Evolutionary conservation across 192 early-diverging fungal species (phyloP), one percentile per base, ranked within the genome.

Genomic region (Gamsiella multidivaricata): DNA sequence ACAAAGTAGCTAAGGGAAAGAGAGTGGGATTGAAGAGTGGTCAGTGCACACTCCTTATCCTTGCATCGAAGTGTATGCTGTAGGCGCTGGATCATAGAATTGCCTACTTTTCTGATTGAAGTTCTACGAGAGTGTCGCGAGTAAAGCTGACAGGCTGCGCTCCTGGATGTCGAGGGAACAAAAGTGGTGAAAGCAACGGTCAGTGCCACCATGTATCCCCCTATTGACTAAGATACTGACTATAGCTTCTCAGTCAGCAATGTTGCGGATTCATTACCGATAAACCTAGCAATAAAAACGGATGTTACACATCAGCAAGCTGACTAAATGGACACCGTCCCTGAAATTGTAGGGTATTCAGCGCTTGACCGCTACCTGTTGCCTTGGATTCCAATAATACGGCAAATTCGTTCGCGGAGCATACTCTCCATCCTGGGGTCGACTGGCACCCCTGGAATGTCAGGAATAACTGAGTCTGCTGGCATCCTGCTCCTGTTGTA

Each of bases 81-180:
- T n/a, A n/a, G n/a, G n/a, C n/a, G n/a, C n/a, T n/a, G n/a, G n/a
- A n/a, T n/a, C n/a, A 39, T 6, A 18, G 36, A 52, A 25, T 32
- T 3, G 41, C 82, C 65, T 86, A 90, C 88, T 91, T 74, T 81
- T 91, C 90, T n/a, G 69, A 61, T 59, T 81, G 62, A 11, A 92
- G 68, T 39, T 85, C 83, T 3, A 64, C 22, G 12, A 92, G 59
- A 52, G 88, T 87, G 0, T 45, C 9, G 20, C 71, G 61, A 20
- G 67, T 66, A 61, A 92, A 92, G 54, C 88, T 88, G 11, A 91
- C 80, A 15, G 90, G 91, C 67, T 92, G 91, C 2, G 90, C 88
- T 8, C 91, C 91, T 78, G 36, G 17, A 61, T 72, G 72, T 56
- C 88, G 85, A 33, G 22, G 45, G 23, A n/a, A 36, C 29, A 58